phyloP scores from a whole-genome alignment of 768 basidiomycete species.

The Suillus lakei region DNA sequence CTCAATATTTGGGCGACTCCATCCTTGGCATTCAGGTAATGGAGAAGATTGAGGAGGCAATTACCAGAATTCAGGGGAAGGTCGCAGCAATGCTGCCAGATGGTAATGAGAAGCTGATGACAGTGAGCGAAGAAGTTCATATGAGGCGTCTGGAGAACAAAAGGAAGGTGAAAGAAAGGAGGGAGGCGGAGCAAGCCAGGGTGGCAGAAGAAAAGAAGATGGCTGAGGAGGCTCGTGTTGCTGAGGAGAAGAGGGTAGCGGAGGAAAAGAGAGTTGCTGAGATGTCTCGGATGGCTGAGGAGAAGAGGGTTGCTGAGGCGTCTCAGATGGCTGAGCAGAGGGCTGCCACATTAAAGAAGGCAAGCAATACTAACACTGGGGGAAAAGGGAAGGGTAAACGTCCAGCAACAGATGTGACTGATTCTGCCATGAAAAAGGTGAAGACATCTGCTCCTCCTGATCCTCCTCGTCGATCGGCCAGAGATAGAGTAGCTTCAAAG shows the following conservation, averaged over 20 bases:
- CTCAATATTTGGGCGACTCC: background rate
- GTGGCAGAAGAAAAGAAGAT: background rate
- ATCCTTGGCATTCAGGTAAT: background rate
- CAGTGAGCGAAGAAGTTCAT: background rate
- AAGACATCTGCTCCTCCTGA: background rate
- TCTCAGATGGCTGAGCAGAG: background rate
- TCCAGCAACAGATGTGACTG: background rate
- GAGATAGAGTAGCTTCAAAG: background rate
- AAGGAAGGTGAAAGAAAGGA: background rate
- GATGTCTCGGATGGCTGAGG: background rate
- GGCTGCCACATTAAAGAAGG: background rate
- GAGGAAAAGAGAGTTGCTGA: background rate
- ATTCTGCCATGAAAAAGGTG: background rate
- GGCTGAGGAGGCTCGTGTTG: background rate
- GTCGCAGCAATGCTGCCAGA: background rate
- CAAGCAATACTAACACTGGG: background rate
- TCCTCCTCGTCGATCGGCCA: background rate
- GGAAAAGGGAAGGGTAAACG: background rate
- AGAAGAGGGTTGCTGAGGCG: background rate
- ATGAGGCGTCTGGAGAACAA: background rate
- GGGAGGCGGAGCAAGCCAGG: background rate
- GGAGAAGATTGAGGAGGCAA: background rate
- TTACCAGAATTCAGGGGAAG: background rate
- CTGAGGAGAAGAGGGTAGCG: background rate
- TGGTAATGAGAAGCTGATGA: background rate